A percentile compares a stretch with the other conserved stretches of the same genome.
phyloP scores from a whole-genome alignment of 2,329 filamentous ascomycete species.

The Fusarium armeniacum region DNA sequence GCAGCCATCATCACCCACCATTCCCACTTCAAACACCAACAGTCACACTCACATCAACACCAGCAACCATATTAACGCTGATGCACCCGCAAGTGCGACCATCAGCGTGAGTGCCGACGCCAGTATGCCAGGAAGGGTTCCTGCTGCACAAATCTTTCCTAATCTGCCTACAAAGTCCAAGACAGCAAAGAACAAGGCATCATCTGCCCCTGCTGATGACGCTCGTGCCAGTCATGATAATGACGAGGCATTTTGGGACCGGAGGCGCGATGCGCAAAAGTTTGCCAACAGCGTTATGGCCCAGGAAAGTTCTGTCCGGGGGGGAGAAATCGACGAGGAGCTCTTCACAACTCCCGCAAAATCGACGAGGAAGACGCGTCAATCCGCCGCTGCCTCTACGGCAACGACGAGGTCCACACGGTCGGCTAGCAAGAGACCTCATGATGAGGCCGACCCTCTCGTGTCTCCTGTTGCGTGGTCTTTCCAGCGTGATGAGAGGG shows the following conservation, averaged over 20 bases:
- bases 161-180: conserved; percentile 51
- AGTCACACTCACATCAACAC: conserved; percentile 11
- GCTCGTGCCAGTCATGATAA: conserved; percentile 52
- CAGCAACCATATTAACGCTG: conserved; percentile 24
- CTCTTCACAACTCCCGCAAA: conserved; percentile 52
- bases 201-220: conserved; percentile 50
- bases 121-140: conserved; percentile 60
- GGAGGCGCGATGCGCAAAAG: conserved; percentile 57
- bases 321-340: conserved; percentile 47
- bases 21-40: conserved; percentile 36
- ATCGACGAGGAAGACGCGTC: conserved; percentile 55
- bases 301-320: conserved; percentile 58
- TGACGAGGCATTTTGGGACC: conserved; percentile 53
- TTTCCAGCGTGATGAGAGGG: conserved; percentile 62
- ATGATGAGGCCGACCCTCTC: conserved; percentile 68
- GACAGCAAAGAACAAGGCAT: conserved; percentile 51
- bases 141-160: conserved; percentile 53
- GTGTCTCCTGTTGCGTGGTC: conserved; percentile 67
- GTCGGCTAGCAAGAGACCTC: conserved; percentile 66
- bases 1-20: conserved; percentile 53
- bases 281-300: conserved; percentile 56
- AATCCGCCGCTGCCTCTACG: conserved; percentile 52
- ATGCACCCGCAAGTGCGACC: conserved; percentile 47
- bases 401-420: conserved; percentile 62
- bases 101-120: conserved; percentile 50